Conservation (phyloP, 345 rosid species). For the Pseudoturritis turrita region DNA sequence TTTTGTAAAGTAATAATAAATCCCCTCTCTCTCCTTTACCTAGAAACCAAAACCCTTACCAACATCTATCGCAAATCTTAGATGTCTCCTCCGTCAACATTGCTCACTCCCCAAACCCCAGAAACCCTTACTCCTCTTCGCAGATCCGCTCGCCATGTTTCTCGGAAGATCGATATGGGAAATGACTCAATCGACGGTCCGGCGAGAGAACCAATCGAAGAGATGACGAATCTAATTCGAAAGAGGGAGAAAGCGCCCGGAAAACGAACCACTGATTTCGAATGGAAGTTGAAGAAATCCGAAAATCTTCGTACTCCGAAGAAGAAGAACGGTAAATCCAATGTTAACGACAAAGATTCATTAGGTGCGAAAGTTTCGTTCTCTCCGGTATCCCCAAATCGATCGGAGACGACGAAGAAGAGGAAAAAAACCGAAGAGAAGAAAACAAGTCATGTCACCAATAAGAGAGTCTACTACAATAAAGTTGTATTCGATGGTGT, state of each 20-base stretch:
- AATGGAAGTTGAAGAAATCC: not conserved
- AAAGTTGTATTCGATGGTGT: constrained; percentile 68
- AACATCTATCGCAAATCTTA: constrained; percentile 19
- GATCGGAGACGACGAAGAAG: constrained; percentile 46
- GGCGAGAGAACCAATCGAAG: constrained; percentile 8
- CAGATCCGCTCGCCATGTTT: constrained; percentile 43
- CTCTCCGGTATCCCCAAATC: constrained; percentile 53
- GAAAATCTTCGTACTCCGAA: not conserved
- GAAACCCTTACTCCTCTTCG: constrained; percentile 40
- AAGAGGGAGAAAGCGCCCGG: constrained; percentile 14
- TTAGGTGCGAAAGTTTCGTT: constrained; percentile 31
- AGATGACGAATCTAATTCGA: constrained; percentile 10
- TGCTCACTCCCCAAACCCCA: constrained; percentile 50
- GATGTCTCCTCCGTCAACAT: constrained; percentile 25
- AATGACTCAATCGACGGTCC: constrained; percentile 1
- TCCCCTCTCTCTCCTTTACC: not conserved
- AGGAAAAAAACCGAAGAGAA: constrained; percentile 28
- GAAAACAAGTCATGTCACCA: constrained; percentile 4
- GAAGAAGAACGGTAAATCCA: not conserved
- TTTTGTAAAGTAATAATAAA: not conserved
- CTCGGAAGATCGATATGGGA: constrained; percentile 25
- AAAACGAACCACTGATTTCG: not conserved
- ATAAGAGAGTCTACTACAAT: constrained; percentile 57
- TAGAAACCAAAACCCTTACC: constrained; percentile 22
- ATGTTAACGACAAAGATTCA: not conserved